phyloP scores from a whole-genome alignment of 140 eudicot species.

The Oenanthe javanica region DNA sequence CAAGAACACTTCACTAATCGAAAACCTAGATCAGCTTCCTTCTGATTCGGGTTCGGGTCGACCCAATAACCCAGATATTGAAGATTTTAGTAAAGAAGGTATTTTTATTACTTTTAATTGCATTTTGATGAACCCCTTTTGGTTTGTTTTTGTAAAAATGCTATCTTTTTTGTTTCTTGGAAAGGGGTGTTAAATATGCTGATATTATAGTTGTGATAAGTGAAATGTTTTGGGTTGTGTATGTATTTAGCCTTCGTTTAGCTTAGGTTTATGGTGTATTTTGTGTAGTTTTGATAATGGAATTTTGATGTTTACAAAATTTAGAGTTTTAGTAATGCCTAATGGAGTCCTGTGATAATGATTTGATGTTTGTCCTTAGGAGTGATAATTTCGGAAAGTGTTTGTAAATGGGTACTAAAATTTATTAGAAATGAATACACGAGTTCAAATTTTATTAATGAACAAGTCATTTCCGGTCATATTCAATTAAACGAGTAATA shows the following conservation, averaged over 20 bases:
- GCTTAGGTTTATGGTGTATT: neutral
- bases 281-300: neutral
- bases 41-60: neutral
- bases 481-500: neutral
- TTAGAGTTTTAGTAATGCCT: neutral
- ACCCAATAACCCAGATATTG: neutral
- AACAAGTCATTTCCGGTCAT: neutral
- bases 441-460: neutral
- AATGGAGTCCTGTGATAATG: neutral
- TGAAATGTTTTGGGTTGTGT: neutral
- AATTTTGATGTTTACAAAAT: neutral
- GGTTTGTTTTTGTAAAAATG: neutral
- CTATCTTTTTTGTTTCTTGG: neutral
- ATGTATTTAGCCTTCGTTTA: neutral
- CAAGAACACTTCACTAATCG: neutral
- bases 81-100: conserved; percentile 22
- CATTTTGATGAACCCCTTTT: neutral
- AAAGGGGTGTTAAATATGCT: neutral
- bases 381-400: neutral
- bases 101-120: neutral
- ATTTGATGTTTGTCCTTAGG: no score
- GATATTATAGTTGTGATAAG: neutral
- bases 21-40: neutral
- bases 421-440: neutral
- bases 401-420: neutral